These are phyloP conservation scores for Neurospora discreta DNA, from an alignment of 495 filamentous ascomycete species.

Conservation along the genomic window DNA sequence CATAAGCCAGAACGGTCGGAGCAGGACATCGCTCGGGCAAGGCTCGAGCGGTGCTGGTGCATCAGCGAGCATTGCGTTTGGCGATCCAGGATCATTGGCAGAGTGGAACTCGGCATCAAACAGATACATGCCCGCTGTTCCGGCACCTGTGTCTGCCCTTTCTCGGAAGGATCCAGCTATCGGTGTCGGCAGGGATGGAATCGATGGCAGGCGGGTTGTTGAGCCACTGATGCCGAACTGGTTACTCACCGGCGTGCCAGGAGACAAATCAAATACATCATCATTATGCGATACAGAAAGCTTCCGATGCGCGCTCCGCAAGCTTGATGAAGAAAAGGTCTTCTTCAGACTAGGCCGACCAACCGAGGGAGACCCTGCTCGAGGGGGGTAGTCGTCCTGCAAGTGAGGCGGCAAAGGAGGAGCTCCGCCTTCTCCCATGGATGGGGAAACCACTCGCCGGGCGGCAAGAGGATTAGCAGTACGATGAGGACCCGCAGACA, in stretches of 20 bases:
- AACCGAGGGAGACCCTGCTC: constrained; percentile 28
- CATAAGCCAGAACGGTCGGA: constrained; percentile 96
- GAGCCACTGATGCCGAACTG: constrained; percentile 45
- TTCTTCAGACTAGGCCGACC: constrained; percentile 51
- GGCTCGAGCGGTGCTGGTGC: constrained; percentile 74
- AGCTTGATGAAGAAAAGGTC: constrained; percentile 66
- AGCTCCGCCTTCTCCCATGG: constrained; percentile 15
- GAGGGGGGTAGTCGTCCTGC: constrained; percentile 19
- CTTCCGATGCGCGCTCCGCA: constrained; percentile 55
- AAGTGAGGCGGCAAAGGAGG: constrained; percentile 19
- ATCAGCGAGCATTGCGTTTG: constrained; percentile 41
- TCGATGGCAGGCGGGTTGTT: constrained; percentile 28
- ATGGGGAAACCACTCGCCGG: constrained; percentile 23
- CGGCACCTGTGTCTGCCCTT: constrained; percentile 34
- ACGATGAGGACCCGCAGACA: constrained; percentile 28
- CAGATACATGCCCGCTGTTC: constrained; percentile 61
- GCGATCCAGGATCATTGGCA: constrained; percentile 53
- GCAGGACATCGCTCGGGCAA: constrained; percentile 74
- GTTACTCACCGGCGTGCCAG: constrained; percentile 58
- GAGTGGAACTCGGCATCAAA: constrained; percentile 81
- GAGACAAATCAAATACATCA: constrained; percentile 56
- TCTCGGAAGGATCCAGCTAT: constrained; percentile 46
- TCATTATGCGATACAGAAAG: constrained; percentile 62
- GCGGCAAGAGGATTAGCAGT: constrained; percentile 17
- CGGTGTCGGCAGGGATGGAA: constrained; percentile 62